These are phyloP conservation scores for Boletus smithii DNA, from an alignment of 1,284 basidiomycete genomes.

Conservation along the genomic window DNA sequence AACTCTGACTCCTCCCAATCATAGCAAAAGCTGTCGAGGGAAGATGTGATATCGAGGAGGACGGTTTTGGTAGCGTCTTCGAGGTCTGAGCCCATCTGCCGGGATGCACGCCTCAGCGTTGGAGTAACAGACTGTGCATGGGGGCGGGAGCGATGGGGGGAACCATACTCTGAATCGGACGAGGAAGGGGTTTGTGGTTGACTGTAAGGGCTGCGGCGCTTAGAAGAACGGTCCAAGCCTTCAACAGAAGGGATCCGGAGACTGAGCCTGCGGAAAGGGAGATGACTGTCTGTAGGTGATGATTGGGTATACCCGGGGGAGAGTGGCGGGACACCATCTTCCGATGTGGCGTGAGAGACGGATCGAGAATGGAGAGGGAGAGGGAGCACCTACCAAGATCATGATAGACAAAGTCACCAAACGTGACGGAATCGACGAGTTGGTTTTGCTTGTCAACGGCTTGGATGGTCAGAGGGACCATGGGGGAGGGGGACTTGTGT, in stretches of 20 bases:
- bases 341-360: background rate
- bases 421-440: constrained; percentile 59
- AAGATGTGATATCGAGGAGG: constrained; percentile 53
- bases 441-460: constrained; percentile 52
- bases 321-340: constrained; percentile 4
- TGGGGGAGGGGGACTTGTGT: constrained; percentile 32
- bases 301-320: constrained; percentile 2
- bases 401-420: constrained; percentile 72
- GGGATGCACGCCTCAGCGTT: constrained; percentile 27
- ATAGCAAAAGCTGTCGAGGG: constrained; percentile 49
- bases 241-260: constrained; percentile 13
- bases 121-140: constrained; percentile 9
- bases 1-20: constrained; percentile 60
- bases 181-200: constrained; percentile 31
- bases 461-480: constrained; percentile 58
- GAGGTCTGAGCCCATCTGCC: constrained; percentile 20
- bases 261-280: constrained; percentile 1
- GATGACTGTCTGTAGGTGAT: constrained; percentile 1
- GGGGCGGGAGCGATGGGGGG: constrained; percentile 15
- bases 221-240: constrained; percentile 17
- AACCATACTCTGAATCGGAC: constrained; percentile 28
- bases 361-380: background rate
- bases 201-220: constrained; percentile 32
- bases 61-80: constrained; percentile 46
- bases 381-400: constrained; percentile 39